Percentiles rank a stretch among this genome's conserved stretches.
These are phyloP conservation scores for Phytopythium mirpurense DNA, from an alignment of 352 stramenopile genomes.

Conservation along the genomic window DNA sequence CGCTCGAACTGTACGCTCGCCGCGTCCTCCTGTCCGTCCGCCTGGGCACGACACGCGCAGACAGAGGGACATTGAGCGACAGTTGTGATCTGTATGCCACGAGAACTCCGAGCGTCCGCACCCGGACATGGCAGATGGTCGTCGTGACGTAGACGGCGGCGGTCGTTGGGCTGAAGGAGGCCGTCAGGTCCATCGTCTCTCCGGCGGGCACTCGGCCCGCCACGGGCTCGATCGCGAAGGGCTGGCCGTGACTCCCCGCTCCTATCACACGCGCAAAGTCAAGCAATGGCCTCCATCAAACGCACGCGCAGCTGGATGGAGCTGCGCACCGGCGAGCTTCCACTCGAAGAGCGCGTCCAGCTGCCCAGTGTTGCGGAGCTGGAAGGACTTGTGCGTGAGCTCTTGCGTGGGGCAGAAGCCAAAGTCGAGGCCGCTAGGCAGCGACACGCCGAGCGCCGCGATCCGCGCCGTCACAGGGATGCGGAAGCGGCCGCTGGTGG, in stretches of 20 bases:
- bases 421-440: slow-evolving; percentile 77
- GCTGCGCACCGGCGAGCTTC: slow-evolving; percentile 43
- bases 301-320: background rate
- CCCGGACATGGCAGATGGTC: slow-evolving; percentile 50
- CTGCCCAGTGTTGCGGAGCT: slow-evolving; percentile 84
- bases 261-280: slow-evolving; percentile 9
- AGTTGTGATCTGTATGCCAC: background rate
- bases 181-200: slow-evolving; percentile 55
- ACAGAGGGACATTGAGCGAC: background rate
- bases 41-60: background rate
- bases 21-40: background rate
- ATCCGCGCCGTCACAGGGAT: slow-evolving; percentile 85
- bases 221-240: slow-evolving; percentile 77
- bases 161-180: slow-evolving; percentile 58
- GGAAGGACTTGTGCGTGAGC: slow-evolving; percentile 64
- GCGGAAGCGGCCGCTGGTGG: slow-evolving; percentile 72
- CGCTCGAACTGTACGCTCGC: slow-evolving; percentile 17
- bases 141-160: slow-evolving; percentile 88
- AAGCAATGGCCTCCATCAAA: background rate
- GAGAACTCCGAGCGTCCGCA: slow-evolving; percentile 16
- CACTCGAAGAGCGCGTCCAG: slow-evolving; percentile 85
- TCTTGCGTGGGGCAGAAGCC: slow-evolving; percentile 88
- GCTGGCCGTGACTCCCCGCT: slow-evolving; percentile 49
- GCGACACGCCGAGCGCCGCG: slow-evolving; percentile 48
- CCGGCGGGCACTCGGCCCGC: slow-evolving; percentile 63